Conservation (phyloP, 176 grass and related monocot genomes). For the Eleusine indica region DNA sequence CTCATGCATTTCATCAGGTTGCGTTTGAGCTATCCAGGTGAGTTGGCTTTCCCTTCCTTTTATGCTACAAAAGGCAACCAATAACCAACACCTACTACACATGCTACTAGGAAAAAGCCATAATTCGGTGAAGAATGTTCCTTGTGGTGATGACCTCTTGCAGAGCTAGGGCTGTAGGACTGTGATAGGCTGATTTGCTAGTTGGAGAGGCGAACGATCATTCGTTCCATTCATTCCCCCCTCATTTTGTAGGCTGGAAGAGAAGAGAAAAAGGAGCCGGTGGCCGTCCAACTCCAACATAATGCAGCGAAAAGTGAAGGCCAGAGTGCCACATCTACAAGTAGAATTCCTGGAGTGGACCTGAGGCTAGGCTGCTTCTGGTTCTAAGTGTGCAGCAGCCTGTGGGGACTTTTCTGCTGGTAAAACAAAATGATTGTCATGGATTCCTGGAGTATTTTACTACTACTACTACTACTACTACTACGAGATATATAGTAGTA, state of each 20-base stretch:
- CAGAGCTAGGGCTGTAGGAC: neutral
- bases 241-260: neutral
- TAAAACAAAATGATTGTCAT: conserved; percentile 30
- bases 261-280: neutral
- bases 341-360: conserved; percentile 28
- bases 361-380: conserved; percentile 18
- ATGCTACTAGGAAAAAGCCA: conserved; percentile 16
- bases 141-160: neutral
- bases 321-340: conserved; percentile 22
- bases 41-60: neutral
- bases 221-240: neutral
- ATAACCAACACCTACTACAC: neutral
- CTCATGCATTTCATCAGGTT: neutral
- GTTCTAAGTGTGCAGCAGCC: neutral
- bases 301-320: conserved; percentile 23
- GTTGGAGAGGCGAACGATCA: neutral
- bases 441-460: too few relatives aligned
- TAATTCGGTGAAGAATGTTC: conserved; percentile 35
- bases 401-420: conserved; percentile 19
- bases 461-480: too few relatives aligned
- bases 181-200: conserved; percentile 10
- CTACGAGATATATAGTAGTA: too few relatives aligned
- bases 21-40: neutral
- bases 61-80: neutral
- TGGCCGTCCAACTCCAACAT: neutral